Conservation (phyloP, 2,329 filamentous ascomycete species). For the Bipolaris zeicola region DNA sequence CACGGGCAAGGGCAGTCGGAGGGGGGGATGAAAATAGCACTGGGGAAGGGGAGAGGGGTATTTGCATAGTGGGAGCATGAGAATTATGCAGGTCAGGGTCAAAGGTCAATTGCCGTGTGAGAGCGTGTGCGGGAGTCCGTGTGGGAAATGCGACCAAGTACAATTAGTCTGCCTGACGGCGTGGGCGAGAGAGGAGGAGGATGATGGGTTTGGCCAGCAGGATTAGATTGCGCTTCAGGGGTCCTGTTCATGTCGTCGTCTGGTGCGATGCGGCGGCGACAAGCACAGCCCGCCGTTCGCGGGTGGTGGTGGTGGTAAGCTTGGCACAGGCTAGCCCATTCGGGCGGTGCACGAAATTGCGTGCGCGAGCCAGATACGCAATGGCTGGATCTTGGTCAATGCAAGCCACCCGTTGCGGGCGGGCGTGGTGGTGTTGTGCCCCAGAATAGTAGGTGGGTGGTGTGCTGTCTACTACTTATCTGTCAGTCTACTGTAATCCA, state of each 20-base stretch:
- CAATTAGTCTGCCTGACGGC: neutral
- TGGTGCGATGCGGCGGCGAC: neutral
- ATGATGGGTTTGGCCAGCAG: neutral
- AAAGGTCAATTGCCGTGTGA: too few relatives aligned
- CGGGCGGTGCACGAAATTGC: slow-evolving; percentile 1
- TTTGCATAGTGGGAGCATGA: neutral
- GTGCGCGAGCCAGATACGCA: slow-evolving; percentile 12
- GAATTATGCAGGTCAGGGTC: slow-evolving; percentile 2
- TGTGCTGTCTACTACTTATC: neutral
- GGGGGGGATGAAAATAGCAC: too few relatives aligned
- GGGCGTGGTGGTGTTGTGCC: neutral
- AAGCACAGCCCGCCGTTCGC: slow-evolving; percentile 14
- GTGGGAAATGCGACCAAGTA: neutral
- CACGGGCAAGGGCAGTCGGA: too few relatives aligned
- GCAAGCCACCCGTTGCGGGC: slow-evolving; percentile 24
- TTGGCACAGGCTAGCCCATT: slow-evolving; percentile 3
- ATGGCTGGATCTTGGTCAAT: neutral
- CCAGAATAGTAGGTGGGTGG: neutral
- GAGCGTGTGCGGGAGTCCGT: too few relatives aligned
- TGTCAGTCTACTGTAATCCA: neutral
- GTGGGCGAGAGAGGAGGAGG: neutral
- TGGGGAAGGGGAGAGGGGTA: too few relatives aligned
- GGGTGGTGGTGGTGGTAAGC: neutral
- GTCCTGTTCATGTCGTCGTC: slow-evolving; percentile 1
- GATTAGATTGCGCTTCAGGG: slow-evolving; percentile 11